These are phyloP conservation scores for Flaveria bidentis DNA, from an alignment of 129 eudicot genomes.

Conservation along the genomic window DNA sequence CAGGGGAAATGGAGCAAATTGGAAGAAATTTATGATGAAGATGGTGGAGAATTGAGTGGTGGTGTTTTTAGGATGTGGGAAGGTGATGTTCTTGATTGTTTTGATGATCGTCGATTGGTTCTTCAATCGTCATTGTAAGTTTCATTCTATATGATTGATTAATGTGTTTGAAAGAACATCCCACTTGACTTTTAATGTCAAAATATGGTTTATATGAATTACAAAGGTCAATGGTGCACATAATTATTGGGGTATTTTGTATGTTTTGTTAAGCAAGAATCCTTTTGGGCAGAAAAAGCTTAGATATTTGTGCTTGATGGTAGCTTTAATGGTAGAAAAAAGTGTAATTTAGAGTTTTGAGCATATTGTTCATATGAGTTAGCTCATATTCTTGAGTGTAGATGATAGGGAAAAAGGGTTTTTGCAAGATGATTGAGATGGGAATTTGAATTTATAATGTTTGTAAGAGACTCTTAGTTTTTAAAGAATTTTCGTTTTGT, in stretches of 20 bases:
- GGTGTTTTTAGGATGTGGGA: conserved; percentile 98
- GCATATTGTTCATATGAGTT: too few relatives aligned
- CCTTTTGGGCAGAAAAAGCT: neutral
- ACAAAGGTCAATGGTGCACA: neutral
- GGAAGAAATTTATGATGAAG: conserved; percentile 32
- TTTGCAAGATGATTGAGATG: neutral
- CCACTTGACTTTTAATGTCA: conserved; percentile 16
- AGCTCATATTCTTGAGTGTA: neutral
- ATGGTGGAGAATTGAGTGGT: conserved; percentile 37
- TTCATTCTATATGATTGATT: neutral
- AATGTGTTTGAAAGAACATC: neutral
- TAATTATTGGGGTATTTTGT: neutral
- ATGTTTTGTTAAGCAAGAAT: neutral
- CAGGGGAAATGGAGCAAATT: conserved; percentile 64
- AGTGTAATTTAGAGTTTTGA: neutral
- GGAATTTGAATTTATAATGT: neutral
- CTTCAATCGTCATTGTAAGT: conserved; percentile 73
- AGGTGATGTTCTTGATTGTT: conserved; percentile 84
- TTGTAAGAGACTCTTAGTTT: neutral
- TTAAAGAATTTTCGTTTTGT: neutral
- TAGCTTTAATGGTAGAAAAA: neutral
- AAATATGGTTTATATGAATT: neutral
- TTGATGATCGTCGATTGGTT: conserved; percentile 65
- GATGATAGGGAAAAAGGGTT: neutral
- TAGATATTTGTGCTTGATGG: neutral